phyloP scores from a whole-genome alignment of 1,284 basidiomycete genomes.

The Cryptococcus neoformans region DNA sequence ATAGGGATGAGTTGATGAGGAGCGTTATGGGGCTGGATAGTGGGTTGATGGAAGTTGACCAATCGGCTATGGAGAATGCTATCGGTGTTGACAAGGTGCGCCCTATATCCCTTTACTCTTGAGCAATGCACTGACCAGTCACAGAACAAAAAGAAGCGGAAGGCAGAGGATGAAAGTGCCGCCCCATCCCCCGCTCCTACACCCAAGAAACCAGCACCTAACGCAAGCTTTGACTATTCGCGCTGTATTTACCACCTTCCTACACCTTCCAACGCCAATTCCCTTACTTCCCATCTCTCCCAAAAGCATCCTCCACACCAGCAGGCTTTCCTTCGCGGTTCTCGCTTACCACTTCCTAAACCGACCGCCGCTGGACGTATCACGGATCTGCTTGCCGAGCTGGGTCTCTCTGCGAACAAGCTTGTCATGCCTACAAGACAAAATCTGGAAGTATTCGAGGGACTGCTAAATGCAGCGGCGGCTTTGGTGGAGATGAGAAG shows the following conservation, averaged over 20 bases:
- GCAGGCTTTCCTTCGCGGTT: constrained; percentile 74
- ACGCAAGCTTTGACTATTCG: constrained; percentile 20
- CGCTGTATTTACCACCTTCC: constrained; percentile 46
- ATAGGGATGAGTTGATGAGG: constrained; percentile 85
- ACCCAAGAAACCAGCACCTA: constrained; percentile 29
- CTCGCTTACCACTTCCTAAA: constrained; percentile 74
- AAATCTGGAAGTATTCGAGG: constrained; percentile 69
- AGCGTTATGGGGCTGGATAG: constrained; percentile 80
- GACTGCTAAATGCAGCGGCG: constrained; percentile 65
- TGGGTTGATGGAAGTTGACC: constrained; percentile 62
- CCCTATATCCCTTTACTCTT: background rate
- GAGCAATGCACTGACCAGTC: background rate
- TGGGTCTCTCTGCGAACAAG: constrained; percentile 67
- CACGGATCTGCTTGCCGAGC: constrained; percentile 67
- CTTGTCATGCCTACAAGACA: constrained; percentile 88
- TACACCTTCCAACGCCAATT: constrained; percentile 9
- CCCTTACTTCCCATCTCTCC: constrained; percentile 33
- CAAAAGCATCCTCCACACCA: constrained; percentile 55
- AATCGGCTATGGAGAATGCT: constrained; percentile 37
- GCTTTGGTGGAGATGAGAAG: constrained; percentile 82
- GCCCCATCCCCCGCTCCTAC: constrained; percentile 17
- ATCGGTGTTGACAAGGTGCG: constrained; percentile 47
- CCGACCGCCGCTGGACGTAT: constrained; percentile 67
- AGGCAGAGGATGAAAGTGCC: constrained; percentile 30
- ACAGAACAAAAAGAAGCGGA: constrained; percentile 47